Evolutionary conservation across 768 basidiomycete genomes (phyloP).

Genomic region (Sarcomyxa edulis): DNA sequence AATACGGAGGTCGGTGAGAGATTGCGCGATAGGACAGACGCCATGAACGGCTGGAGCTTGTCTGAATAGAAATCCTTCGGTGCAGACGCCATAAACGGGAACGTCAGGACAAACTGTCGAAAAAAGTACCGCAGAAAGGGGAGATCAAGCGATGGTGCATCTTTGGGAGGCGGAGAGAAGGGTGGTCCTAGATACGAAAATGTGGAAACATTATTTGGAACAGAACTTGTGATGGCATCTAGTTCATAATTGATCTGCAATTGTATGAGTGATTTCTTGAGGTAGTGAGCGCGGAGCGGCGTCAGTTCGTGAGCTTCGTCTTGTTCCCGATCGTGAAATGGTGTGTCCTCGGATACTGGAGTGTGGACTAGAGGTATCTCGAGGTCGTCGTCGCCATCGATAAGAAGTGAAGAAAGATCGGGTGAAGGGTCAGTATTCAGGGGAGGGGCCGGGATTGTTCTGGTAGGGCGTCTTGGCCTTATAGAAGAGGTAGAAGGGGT

Average conservation of each 20-base stretch:
- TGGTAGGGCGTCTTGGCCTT: too few relatives aligned
- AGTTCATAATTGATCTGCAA: slow-evolving; percentile 85
- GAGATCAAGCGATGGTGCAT: slow-evolving; percentile 58
- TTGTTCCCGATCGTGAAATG: too few relatives aligned
- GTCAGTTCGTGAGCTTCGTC: too few relatives aligned
- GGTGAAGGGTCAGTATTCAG: too few relatives aligned
- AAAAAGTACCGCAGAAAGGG: slow-evolving; percentile 90
- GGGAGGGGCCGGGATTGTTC: too few relatives aligned
- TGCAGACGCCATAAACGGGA: slow-evolving; percentile 89
- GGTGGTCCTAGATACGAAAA: slow-evolving; percentile 88
- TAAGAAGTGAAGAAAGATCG: too few relatives aligned
- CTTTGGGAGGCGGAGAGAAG: slow-evolving; percentile 67
- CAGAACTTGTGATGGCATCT: slow-evolving; percentile 49
- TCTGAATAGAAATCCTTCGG: slow-evolving; percentile 90
- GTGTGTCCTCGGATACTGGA: too few relatives aligned
- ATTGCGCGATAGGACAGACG: slow-evolving; percentile 76
- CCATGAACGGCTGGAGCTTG: slow-evolving; percentile 93
- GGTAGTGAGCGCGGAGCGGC: slow-evolving; percentile 92
- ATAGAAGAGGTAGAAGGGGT: too few relatives aligned
- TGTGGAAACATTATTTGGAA: slow-evolving; percentile 47
- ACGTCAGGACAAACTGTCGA: slow-evolving; percentile 88
- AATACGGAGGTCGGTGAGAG: slow-evolving; percentile 57
- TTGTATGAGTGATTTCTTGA: slow-evolving; percentile 91
- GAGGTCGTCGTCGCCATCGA: too few relatives aligned
- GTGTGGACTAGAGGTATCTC: too few relatives aligned